These are phyloP conservation scores for Cordyceps farinosa DNA, from an alignment of 2,329 filamentous ascomycete genomes.

Conservation along the genomic window DNA sequence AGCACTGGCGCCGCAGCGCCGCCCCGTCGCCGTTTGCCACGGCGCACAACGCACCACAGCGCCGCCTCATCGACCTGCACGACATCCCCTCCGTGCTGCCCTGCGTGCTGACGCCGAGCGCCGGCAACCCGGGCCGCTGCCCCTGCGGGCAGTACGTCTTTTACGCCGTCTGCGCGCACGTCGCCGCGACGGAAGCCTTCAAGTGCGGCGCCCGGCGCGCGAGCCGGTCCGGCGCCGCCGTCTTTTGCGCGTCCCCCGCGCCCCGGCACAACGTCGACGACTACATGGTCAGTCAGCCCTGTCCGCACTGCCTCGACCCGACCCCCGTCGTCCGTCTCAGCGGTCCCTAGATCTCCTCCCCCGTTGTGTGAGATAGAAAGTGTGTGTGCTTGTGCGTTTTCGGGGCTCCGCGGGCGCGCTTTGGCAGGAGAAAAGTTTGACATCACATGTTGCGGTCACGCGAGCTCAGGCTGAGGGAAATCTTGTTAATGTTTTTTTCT, in stretches of 20 bases:
- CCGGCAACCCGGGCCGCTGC: background rate
- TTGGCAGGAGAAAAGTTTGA: no score
- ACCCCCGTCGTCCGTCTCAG: background rate
- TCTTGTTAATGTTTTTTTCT: background rate
- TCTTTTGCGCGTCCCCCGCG: background rate
- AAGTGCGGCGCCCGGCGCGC: background rate
- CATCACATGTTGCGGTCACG: background rate
- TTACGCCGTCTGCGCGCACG: background rate
- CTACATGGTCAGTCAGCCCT: background rate
- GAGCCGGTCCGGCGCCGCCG: background rate
- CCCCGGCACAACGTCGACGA: background rate
- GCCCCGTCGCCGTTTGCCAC: background rate
- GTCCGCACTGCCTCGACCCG: background rate
- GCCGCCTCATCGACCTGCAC: background rate
- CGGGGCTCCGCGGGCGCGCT: no score
- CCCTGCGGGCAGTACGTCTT: constrained; percentile 1
- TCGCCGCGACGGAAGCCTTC: background rate
- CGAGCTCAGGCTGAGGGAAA: no score
- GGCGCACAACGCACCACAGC: background rate
- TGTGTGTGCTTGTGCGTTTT: no score
- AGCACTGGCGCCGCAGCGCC: constrained; percentile 6
- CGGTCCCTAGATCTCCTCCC: no score
- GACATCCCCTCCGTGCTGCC: background rate
- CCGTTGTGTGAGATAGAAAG: no score
- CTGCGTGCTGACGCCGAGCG: background rate